These are phyloP conservation scores for Magnaporthales sp. DNA, from an alignment of 2,329 filamentous ascomycete genomes.

Conservation along the genomic window DNA sequence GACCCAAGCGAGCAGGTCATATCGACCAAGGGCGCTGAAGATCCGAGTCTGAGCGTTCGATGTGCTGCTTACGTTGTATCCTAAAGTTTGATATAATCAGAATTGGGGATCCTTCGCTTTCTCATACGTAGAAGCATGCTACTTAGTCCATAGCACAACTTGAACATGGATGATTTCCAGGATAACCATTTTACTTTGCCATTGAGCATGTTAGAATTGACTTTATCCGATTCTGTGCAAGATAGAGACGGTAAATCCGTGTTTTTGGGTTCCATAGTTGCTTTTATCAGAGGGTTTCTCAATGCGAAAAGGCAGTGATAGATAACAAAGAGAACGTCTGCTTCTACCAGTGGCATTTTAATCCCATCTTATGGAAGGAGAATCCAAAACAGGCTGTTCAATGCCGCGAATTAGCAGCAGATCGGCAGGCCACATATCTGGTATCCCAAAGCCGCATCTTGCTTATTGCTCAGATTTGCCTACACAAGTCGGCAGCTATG, in stretches of 20 bases:
- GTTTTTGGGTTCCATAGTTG: neutral
- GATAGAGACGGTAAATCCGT: neutral
- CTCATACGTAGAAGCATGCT: too few relatives aligned
- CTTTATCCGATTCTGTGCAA: neutral
- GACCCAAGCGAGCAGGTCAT: conserved; percentile 29
- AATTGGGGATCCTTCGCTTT: too few relatives aligned
- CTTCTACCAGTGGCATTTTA: neutral
- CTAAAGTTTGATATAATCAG: conserved; percentile 13
- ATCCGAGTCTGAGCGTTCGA: conserved; percentile 49
- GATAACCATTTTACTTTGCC: too few relatives aligned
- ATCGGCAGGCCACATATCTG: neutral
- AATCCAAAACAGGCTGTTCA: neutral
- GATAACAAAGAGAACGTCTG: neutral
- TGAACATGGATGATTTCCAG: too few relatives aligned
- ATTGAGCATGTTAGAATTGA: neutral
- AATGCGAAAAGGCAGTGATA: neutral
- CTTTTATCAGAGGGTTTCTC: neutral
- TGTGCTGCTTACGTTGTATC: conserved; percentile 34
- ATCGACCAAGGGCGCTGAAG: conserved; percentile 37
- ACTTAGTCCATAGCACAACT: too few relatives aligned
- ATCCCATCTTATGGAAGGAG: neutral
- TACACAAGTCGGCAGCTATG: neutral
- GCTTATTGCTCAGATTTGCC: neutral
- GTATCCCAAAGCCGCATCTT: neutral
- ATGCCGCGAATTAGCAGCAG: neutral